Evolutionary conservation across 1,139 yeast genomes (phyloP).

Genomic region (Pichia cactophila): DNA sequence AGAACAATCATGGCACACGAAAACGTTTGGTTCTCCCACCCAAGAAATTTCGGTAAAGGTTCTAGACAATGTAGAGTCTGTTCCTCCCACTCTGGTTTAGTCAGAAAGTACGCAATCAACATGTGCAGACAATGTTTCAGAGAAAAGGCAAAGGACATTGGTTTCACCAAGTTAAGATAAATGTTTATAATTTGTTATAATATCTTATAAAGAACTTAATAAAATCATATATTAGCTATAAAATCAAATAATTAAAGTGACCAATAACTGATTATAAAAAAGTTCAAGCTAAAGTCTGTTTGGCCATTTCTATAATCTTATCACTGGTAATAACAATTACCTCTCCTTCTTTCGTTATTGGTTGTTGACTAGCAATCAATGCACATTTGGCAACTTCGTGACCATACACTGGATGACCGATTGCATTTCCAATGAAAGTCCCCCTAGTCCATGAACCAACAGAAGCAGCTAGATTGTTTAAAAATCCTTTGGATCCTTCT

Average conservation of each 20-base stretch:
- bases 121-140: slow-evolving; percentile 99
- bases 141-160: slow-evolving; percentile 98
- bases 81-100: slow-evolving; percentile 97
- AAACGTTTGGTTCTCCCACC: slow-evolving; percentile 99
- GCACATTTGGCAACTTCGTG: slow-evolving; percentile 45
- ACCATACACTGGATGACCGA: slow-evolving; percentile 37
- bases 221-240: not conserved
- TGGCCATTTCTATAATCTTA: slow-evolving; percentile 19
- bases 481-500: slow-evolving; percentile 34
- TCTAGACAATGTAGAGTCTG: slow-evolving; percentile 99
- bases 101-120: slow-evolving; percentile 99
- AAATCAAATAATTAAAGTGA: not conserved
- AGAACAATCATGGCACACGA: slow-evolving; percentile 84
- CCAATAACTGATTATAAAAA: too few species aligned
- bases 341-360: slow-evolving; percentile 20
- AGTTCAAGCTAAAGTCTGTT: not conserved
- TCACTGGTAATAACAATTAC: slow-evolving; percentile 18
- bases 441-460: slow-evolving; percentile 33
- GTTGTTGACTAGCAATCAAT: slow-evolving; percentile 22
- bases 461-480: slow-evolving; percentile 25
- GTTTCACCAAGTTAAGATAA: slow-evolving; percentile 99
- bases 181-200: slow-evolving; percentile 10
- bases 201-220: slow-evolving; percentile 2
- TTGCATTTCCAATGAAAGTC: slow-evolving; percentile 28
- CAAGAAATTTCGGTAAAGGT: slow-evolving; percentile 99